Evolutionary conservation across 768 basidiomycete genomes (phyloP), one percentile per base, ranked within the genome.

Genomic region (Erythrobasidium yunnanense): DNA sequence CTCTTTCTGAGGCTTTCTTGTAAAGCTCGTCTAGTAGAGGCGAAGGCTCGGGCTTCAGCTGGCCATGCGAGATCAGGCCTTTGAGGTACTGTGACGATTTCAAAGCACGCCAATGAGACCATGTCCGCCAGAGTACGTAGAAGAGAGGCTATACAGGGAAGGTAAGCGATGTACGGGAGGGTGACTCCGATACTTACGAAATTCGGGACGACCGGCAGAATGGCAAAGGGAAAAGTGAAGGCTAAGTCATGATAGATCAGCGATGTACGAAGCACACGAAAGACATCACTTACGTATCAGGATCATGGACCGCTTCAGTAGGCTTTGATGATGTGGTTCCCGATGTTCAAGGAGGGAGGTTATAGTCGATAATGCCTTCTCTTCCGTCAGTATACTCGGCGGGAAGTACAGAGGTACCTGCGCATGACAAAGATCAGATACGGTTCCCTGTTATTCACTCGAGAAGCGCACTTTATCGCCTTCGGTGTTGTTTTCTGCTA

Each of bases 41-140:
- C 18, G 34, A 42, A 20, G 32, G 23, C 20, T 63, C 47, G 5
- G 49, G 60, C 46, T 63, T 46, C 27, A 63, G 60, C 27, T 50
- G 60, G 46, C 27, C 27, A 11, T 51, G 46, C 27, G 42, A 29
- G 18, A 63, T 7, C 11, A 63, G 23, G 27, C 29, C 25, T 23
- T 45, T 47, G 18, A 63, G 60, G 23, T 63, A 63, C 25, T 63
- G 60, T 3, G 46, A 50, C 60, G 60, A 63, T 23, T 63, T 63
- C 22, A 63, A n/a, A 15, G 60, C 60, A 50, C 60, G 60, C 60
- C 60, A 63, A 32, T 63, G 60, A 32, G 45, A 49, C 60, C 60
- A 63, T 13, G 60, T 38, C 42, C 60, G 13, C 60, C 60, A 63
- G 49, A 46, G 49, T 22, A 63, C 46, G 33, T 63, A 63, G 60